Percentiles rank a stretch among this genome's conserved stretches.
These are phyloP conservation scores for Populus tomentosa DNA, from an alignment of 441 rosid species.

Conservation along the genomic window DNA sequence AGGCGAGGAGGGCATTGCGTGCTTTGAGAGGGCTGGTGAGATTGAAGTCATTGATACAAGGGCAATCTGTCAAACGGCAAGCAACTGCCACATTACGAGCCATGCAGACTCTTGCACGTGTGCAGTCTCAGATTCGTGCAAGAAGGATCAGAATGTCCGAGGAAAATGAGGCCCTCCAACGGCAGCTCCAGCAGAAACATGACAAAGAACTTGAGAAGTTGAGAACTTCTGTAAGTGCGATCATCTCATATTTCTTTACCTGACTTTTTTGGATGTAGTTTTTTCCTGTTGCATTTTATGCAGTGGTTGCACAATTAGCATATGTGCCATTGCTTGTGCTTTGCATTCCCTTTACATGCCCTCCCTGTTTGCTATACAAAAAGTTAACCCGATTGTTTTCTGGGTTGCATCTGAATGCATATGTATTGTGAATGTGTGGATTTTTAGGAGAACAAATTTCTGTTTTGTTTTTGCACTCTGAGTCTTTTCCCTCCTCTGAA, in stretches of 20 bases:
- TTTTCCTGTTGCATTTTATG: not conserved
- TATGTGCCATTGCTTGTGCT: not conserved
- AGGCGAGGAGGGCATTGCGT: conserved; percentile 87
- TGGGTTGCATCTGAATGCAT: too few relatives aligned
- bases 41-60: conserved; percentile 66
- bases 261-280: not conserved
- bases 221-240: conserved; percentile 43
- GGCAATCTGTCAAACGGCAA: conserved; percentile 77
- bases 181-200: conserved; percentile 62
- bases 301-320: not conserved
- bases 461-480: not conserved
- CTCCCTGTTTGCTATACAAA: too few relatives aligned
- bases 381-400: too few relatives aligned
- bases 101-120: conserved; percentile 88
- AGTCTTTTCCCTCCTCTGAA: too few relatives aligned
- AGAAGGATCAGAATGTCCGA: conserved; percentile 74
- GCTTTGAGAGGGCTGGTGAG: conserved; percentile 88
- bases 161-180: conserved; percentile 71
- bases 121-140: conserved; percentile 73
- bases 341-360: too few relatives aligned
- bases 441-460: too few relatives aligned
- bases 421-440: too few relatives aligned
- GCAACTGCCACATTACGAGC: conserved; percentile 61
- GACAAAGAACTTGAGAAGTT: conserved; percentile 53
- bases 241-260: not conserved